phyloP scores from a whole-genome alignment of 2,329 filamentous ascomycete genomes.

The Paracorniculantispora psalliotae region DNA sequence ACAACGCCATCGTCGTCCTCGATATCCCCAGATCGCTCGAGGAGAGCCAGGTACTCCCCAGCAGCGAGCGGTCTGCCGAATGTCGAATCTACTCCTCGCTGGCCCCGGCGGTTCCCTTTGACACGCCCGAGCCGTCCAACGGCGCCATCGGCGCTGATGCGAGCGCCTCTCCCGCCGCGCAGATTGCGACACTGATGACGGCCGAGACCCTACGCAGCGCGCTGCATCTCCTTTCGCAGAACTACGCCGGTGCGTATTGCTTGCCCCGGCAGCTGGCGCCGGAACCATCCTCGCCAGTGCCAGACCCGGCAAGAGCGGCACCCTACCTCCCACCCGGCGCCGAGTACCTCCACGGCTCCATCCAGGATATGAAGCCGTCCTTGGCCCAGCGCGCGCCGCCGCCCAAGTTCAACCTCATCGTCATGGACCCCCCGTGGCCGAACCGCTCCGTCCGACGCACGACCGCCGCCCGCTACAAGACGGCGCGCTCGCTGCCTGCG shows the following conservation, averaged over 20 bases:
- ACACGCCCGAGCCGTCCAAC: slow-evolving; percentile 42
- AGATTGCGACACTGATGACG: slow-evolving; percentile 51
- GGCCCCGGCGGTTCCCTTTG: slow-evolving; percentile 41
- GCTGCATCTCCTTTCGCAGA: slow-evolving; percentile 25
- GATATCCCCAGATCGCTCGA: slow-evolving; percentile 69
- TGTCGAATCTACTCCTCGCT: slow-evolving; percentile 40
- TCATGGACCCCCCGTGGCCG: slow-evolving; percentile 78
- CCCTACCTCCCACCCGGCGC: slow-evolving; percentile 38
- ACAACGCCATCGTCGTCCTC: slow-evolving; percentile 50
- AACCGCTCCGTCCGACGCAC: slow-evolving; percentile 67
- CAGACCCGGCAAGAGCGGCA: slow-evolving; percentile 1
- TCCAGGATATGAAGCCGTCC: slow-evolving; percentile 33
- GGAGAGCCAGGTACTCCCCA: slow-evolving; percentile 52
- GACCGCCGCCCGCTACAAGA: slow-evolving; percentile 38
- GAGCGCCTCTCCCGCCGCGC: slow-evolving; percentile 37
- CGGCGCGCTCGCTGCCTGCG: slow-evolving; percentile 40
- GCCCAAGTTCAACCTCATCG: slow-evolving; percentile 60
- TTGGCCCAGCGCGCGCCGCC: slow-evolving; percentile 40
- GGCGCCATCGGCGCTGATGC: slow-evolving; percentile 13
- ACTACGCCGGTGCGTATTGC: slow-evolving; percentile 41
- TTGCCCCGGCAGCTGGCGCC: slow-evolving; percentile 34
- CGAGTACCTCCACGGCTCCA: slow-evolving; percentile 45
- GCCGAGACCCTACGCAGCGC: slow-evolving; percentile 41
- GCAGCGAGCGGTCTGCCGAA: slow-evolving; percentile 24
- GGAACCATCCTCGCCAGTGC: neutral